phyloP scores from a whole-genome alignment of 192 early-diverging fungal genomes.

The Backusella macrospora region DNA sequence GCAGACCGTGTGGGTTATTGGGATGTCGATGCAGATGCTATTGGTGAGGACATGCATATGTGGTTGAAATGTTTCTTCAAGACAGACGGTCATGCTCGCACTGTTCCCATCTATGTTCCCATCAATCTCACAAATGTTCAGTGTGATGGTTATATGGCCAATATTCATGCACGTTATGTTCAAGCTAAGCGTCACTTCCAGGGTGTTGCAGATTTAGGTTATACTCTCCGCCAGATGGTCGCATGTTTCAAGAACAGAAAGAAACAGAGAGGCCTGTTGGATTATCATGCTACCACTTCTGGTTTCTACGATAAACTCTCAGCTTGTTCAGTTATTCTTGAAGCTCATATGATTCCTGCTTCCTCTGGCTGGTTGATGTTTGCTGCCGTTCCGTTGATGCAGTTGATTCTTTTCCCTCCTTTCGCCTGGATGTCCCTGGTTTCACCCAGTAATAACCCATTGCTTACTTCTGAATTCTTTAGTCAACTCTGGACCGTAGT shows the following conservation, averaged over 20 bases:
- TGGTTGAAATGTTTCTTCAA: slow-evolving; percentile 79
- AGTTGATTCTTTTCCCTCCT: slow-evolving; percentile 46
- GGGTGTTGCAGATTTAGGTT: slow-evolving; percentile 73
- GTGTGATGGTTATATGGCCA: slow-evolving; percentile 53
- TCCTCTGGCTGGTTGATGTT: slow-evolving; percentile 60
- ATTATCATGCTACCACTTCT: slow-evolving; percentile 12
- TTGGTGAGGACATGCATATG: slow-evolving; percentile 44
- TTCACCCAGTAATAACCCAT: slow-evolving; percentile 37
- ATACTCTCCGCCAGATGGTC: slow-evolving; percentile 35
- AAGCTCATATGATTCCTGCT: slow-evolving; percentile 56
- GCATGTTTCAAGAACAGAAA: slow-evolving; percentile 35
- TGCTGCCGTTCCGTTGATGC: slow-evolving; percentile 53
- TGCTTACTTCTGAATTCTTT: slow-evolving; percentile 46
- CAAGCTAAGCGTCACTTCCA: slow-evolving; percentile 75
- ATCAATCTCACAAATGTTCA: slow-evolving; percentile 64
- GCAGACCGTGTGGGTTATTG: slow-evolving; percentile 72
- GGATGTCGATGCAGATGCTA: slow-evolving; percentile 74
- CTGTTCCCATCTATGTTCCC: slow-evolving; percentile 70
- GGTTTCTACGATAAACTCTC: slow-evolving; percentile 42
- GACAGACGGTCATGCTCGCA: slow-evolving; percentile 64
- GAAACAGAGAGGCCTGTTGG: slow-evolving; percentile 2
- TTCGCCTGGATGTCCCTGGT: slow-evolving; percentile 29
- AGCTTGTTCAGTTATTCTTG: slow-evolving; percentile 47
- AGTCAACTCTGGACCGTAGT: slow-evolving; percentile 42
- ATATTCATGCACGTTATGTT: slow-evolving; percentile 63